Evolutionary conservation across 1,284 basidiomycete species (phyloP).

Genomic region (Somion occarium): DNA sequence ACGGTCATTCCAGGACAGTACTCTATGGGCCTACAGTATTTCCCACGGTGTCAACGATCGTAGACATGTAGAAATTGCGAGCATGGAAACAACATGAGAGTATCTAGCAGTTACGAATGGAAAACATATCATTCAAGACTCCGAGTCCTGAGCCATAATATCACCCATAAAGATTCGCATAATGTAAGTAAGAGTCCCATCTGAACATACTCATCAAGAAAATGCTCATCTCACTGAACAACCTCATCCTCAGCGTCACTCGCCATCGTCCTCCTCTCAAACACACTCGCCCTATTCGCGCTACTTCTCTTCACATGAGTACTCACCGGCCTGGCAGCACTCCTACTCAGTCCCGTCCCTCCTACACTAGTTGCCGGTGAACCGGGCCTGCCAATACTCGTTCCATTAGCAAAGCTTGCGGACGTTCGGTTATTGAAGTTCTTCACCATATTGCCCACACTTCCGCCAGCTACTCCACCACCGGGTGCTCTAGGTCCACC

Average conservation of each 20-base stretch:
- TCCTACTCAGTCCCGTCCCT: constrained; percentile 14
- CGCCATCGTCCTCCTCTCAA: constrained; percentile 72
- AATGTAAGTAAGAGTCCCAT: background rate
- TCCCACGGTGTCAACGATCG: background rate
- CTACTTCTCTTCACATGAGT: constrained; percentile 31
- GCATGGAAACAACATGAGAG: too few relatives aligned
- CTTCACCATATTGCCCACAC: constrained; percentile 50
- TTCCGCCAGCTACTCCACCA: constrained; percentile 28
- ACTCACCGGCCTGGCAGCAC: constrained; percentile 22
- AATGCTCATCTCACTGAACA: constrained; percentile 27
- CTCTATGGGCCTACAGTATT: too few relatives aligned
- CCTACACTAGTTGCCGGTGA: constrained; percentile 15
- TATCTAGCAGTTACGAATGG: too few relatives aligned
- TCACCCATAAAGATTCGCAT: background rate
- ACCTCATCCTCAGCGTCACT: constrained; percentile 78
- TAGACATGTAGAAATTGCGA: background rate
- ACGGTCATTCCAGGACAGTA: too few relatives aligned
- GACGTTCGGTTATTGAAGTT: constrained; percentile 47
- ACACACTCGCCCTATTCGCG: constrained; percentile 44
- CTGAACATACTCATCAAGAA: background rate
- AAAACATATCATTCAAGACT: background rate
- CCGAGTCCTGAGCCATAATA: background rate
- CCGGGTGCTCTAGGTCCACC: constrained; percentile 35
- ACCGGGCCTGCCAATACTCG: constrained; percentile 21
- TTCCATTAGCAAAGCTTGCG: constrained; percentile 1